A percentile compares a stretch with the other conserved stretches of the same genome.
phyloP scores from a whole-genome alignment of 768 basidiomycete genomes.

The Goffeauzyma gilvescens region DNA sequence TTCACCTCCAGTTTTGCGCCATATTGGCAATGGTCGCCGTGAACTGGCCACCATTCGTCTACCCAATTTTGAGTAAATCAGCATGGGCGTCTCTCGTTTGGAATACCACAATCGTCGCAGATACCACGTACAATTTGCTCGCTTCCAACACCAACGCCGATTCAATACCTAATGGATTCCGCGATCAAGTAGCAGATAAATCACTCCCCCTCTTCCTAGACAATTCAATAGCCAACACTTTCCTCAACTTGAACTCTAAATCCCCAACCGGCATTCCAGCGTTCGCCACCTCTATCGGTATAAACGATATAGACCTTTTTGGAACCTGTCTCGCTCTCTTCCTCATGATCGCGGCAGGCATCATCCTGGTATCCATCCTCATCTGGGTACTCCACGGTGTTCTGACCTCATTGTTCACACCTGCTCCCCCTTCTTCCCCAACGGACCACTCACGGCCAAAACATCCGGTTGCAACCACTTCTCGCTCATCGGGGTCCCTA shows the following conservation, averaged over 20 bases:
- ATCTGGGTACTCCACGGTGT: constrained; percentile 53
- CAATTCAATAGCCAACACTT: constrained; percentile 44
- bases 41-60: constrained; percentile 80
- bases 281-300: constrained; percentile 66
- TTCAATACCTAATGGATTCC: constrained; percentile 35
- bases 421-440: too few species aligned
- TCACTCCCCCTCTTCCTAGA: constrained; percentile 63
- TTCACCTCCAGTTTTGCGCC: constrained; percentile 62
- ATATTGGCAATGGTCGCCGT: constrained; percentile 82
- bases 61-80: constrained; percentile 72
- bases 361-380: constrained; percentile 49
- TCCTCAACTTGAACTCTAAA: constrained; percentile 51
- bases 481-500: background rate
- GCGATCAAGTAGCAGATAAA: constrained; percentile 50
- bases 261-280: constrained; percentile 50
- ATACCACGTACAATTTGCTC: too few species aligned
- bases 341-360: constrained; percentile 53
- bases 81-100: constrained; percentile 57
- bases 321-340: constrained; percentile 65
- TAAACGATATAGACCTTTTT: constrained; percentile 66
- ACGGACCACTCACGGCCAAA: too few species aligned
- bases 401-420: background rate
- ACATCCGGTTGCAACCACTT: constrained; percentile 2
- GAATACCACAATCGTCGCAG: constrained; percentile 29
- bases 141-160: constrained; percentile 44